Conservation (phyloP, 495 filamentous ascomycete species). For the Usnea hakonensis region DNA sequence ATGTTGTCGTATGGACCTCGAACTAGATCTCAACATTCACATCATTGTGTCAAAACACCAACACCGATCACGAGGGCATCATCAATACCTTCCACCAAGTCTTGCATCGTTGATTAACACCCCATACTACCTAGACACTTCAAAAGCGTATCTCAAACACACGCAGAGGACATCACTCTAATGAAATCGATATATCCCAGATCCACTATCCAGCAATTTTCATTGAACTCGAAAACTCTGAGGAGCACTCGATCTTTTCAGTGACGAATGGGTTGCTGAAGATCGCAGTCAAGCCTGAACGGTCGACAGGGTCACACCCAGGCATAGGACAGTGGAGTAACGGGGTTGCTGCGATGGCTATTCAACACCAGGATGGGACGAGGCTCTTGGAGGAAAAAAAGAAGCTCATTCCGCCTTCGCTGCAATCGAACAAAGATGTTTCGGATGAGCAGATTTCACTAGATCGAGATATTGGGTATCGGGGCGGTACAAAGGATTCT, state of each 20-base stretch:
- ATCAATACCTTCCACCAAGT: too few species aligned
- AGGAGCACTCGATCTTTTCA: background rate
- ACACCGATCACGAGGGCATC: too few species aligned
- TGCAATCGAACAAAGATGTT: background rate
- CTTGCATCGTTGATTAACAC: too few species aligned
- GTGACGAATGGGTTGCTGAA: background rate
- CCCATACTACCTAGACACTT: background rate
- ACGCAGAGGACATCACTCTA: background rate
- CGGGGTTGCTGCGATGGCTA: background rate
- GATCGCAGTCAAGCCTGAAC: background rate
- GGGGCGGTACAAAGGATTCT: background rate
- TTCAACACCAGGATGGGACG: background rate
- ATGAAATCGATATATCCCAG: accelerated
- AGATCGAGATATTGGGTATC: background rate
- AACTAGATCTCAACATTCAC: too few species aligned
- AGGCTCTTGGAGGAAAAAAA: background rate
- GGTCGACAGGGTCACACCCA: background rate
- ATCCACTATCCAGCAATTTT: background rate
- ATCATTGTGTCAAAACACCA: too few species aligned
- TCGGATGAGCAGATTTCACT: background rate
- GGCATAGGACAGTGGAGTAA: too few species aligned
- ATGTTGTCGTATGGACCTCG: too few species aligned
- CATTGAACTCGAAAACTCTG: background rate
- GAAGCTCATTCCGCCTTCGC: too few species aligned
- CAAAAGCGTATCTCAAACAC: background rate